Evolutionary conservation across 164 flowering plant genomes (phyloP).

Genomic region (Santalum album): DNA sequence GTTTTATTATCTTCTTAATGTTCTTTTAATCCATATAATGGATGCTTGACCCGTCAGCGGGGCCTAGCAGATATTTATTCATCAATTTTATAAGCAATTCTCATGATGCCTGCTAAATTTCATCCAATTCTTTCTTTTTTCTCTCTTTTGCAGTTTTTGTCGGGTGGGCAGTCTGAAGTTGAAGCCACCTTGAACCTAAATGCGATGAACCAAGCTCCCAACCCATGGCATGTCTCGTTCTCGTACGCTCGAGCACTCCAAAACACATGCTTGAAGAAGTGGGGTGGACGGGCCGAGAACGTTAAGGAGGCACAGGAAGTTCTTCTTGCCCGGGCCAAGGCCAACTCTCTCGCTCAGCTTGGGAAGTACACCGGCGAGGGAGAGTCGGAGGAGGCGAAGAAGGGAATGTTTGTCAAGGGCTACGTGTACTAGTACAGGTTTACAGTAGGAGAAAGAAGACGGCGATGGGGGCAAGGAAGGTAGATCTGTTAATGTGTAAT

Average conservation of each 20-base stretch:
- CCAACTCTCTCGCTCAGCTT: conserved; percentile 91
- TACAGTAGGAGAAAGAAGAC: too few species aligned
- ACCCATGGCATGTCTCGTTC: conserved; percentile 96
- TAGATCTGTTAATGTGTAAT: too few species aligned
- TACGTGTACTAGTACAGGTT: conserved; percentile 76
- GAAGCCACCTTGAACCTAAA: conserved; percentile 88
- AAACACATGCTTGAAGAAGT: conserved; percentile 86
- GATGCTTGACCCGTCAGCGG: too few species aligned
- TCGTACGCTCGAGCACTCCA: conserved; percentile 87
- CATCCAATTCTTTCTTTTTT: too few species aligned
- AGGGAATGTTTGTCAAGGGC: conserved; percentile 80
- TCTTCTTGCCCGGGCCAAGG: conserved; percentile 64
- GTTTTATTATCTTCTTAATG: too few species aligned
- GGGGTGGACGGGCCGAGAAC: conserved; percentile 87
- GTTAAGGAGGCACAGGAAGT: conserved; percentile 73
- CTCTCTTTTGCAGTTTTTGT: conserved; percentile 53
- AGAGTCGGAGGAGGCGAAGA: conserved; percentile 76
- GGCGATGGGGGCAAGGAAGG: too few species aligned
- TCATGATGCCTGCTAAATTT: too few species aligned
- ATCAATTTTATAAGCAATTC: too few species aligned
- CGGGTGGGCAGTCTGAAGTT: conserved; percentile 94
- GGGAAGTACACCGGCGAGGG: conserved; percentile 91
- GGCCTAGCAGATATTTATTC: too few species aligned
- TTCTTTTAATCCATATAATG: too few species aligned
- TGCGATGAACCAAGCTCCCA: conserved; percentile 83